Conservation (phyloP, 768 basidiomycete species). For the Pluteus cervinus region DNA sequence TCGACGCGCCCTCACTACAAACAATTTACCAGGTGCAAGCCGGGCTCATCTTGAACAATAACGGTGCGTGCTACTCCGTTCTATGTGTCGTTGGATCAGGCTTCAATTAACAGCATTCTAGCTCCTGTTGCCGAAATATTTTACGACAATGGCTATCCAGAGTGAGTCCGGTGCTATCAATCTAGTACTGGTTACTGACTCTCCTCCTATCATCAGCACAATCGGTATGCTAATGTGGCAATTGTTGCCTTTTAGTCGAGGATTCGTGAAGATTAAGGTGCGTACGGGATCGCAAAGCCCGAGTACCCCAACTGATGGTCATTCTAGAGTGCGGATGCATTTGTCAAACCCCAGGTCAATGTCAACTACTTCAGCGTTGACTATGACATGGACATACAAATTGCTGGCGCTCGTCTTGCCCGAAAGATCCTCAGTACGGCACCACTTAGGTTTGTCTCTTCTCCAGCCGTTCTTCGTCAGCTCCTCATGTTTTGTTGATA, state of each 20-base stretch:
- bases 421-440: slow-evolving; percentile 33
- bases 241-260: slow-evolving; percentile 50
- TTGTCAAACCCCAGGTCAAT: slow-evolving; percentile 37
- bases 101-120: slow-evolving; percentile 10
- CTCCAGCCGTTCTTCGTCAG: not conserved
- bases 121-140: slow-evolving; percentile 44
- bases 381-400: slow-evolving; percentile 44
- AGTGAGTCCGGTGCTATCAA: slow-evolving; percentile 23
- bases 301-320: not conserved
- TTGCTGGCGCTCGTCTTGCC: slow-evolving; percentile 39
- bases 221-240: slow-evolving; percentile 48
- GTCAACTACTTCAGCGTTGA: slow-evolving; percentile 47
- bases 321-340: slow-evolving; percentile 38
- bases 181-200: not conserved
- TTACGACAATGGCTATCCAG: slow-evolving; percentile 39
- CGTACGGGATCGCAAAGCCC: not conserved
- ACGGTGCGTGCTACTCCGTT: slow-evolving; percentile 25
- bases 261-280: slow-evolving; percentile 42
- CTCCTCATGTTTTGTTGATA: slow-evolving; percentile 9
- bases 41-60: slow-evolving; percentile 38
- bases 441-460: slow-evolving; percentile 32
- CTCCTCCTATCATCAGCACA: slow-evolving; percentile 18
- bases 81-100: not conserved
- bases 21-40: slow-evolving; percentile 42
- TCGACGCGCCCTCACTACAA: slow-evolving; percentile 34